Conservation (phyloP, 2,329 filamentous ascomycete species). For the Phaeosphaeriaceae sp. region DNA sequence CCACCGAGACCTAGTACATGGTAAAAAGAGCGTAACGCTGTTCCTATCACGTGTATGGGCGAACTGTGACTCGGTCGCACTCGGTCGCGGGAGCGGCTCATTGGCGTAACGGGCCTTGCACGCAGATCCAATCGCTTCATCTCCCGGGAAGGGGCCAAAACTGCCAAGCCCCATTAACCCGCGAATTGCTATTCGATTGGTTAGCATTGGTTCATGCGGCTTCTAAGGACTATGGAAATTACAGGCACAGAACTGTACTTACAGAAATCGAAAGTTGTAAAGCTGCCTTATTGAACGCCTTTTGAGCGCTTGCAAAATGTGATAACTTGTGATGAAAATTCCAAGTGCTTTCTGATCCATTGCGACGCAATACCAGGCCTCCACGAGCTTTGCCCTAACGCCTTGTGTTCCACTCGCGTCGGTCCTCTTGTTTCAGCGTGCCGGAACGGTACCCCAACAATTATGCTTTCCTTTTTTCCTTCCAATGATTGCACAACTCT, state of each 20-base stretch:
- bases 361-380: slow-evolving; percentile 7
- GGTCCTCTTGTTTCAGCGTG: slow-evolving; percentile 28
- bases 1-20: not conserved
- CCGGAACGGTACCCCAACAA: slow-evolving; percentile 17
- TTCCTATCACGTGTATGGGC: slow-evolving; percentile 21
- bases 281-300: slow-evolving; percentile 21
- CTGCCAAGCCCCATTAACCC: slow-evolving; percentile 19
- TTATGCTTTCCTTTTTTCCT: slow-evolving; percentile 18
- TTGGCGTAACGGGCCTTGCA: slow-evolving; percentile 17
- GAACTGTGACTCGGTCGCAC: slow-evolving; percentile 23
- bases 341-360: slow-evolving; percentile 2
- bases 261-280: slow-evolving; percentile 5
- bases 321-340: slow-evolving; percentile 21
- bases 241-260: slow-evolving; percentile 17
- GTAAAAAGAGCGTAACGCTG: slow-evolving; percentile 15
- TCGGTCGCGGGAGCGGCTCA: slow-evolving; percentile 25
- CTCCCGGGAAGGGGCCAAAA: slow-evolving; percentile 9
- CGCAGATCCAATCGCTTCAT: slow-evolving; percentile 31
- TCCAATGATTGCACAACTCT: slow-evolving; percentile 22
- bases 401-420: slow-evolving; percentile 28
- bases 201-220: slow-evolving; percentile 8
- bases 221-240: slow-evolving; percentile 6
- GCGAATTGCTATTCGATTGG: slow-evolving; percentile 17
- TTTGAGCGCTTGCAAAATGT: slow-evolving; percentile 27
- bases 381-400: slow-evolving; percentile 21